Percentiles rank a stretch among this genome's conserved stretches.
Conservation (phyloP, 495 filamentous ascomycete genomes). For the Beverwykella pulmonaria region DNA sequence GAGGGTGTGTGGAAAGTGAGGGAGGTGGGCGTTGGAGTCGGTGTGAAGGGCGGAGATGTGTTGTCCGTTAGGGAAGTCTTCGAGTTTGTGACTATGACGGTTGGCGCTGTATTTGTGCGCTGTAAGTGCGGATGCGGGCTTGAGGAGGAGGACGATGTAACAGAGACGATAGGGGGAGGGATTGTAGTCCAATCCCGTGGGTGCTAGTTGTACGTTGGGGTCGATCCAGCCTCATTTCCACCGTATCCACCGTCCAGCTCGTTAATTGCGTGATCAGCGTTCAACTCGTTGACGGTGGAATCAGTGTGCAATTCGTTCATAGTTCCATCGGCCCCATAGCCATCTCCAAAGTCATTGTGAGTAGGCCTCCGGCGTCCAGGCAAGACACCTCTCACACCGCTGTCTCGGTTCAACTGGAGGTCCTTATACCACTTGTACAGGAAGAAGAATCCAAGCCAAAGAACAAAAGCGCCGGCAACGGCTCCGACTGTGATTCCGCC, state of each 20-base stretch:
- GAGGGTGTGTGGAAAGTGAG: too few species aligned
- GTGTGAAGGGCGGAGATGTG: background rate
- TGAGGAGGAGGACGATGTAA: too few species aligned
- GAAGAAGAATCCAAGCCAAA: background rate
- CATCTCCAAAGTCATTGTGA: background rate
- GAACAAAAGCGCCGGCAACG: background rate
- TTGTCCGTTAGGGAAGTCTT: background rate
- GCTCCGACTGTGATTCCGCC: conserved; percentile 1
- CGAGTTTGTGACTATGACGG: background rate
- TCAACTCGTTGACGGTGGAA: background rate
- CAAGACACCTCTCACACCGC: background rate
- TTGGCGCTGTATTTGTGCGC: too few species aligned
- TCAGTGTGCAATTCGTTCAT: background rate
- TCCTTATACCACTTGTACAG: background rate
- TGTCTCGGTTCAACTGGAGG: background rate
- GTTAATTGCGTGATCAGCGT: background rate
- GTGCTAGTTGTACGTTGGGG: background rate
- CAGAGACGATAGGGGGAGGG: background rate
- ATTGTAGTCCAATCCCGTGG: background rate
- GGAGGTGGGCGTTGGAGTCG: background rate
- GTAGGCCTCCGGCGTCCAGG: background rate
- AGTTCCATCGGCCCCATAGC: background rate
- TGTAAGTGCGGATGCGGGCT: too few species aligned
- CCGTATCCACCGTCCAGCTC: background rate
- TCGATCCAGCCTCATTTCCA: background rate